Evolutionary conservation across 2,329 filamentous ascomycete species (phyloP).

Genomic region (Delphinella strobiligena): DNA sequence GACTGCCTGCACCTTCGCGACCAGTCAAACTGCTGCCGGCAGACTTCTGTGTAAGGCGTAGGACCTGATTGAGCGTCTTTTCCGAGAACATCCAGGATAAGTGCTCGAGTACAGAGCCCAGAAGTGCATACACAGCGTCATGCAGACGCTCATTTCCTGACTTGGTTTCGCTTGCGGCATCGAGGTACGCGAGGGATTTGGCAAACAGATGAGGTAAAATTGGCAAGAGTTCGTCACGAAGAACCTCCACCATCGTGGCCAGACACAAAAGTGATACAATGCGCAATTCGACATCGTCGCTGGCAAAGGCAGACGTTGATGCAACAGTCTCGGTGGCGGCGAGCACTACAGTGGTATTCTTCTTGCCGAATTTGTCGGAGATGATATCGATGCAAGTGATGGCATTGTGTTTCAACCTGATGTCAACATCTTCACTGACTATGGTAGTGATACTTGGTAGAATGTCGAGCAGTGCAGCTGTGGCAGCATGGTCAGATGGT

Average conservation of each 20-base stretch:
- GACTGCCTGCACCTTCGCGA: conserved; percentile 34
- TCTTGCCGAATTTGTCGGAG: conserved; percentile 88
- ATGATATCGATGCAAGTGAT: conserved; percentile 88
- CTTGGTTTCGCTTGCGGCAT: conserved; percentile 45
- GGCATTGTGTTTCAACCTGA: conserved; percentile 70
- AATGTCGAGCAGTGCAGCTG: conserved; percentile 63
- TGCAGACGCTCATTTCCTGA: conserved; percentile 54
- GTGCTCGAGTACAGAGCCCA: conserved; percentile 68
- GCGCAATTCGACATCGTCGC: conserved; percentile 58
- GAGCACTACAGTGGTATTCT: conserved; percentile 65
- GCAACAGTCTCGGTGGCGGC: conserved; percentile 67
- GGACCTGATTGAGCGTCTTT: conserved; percentile 57
- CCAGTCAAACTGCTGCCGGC: conserved; percentile 27
- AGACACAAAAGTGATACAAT: conserved; percentile 82
- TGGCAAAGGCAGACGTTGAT: conserved; percentile 63
- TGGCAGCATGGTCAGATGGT: conserved; percentile 55
- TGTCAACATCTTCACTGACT: conserved; percentile 59
- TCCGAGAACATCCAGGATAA: conserved; percentile 82
- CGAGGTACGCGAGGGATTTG: conserved; percentile 58
- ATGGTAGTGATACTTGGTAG: conserved; percentile 66
- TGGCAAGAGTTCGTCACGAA: conserved; percentile 75
- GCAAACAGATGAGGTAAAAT: conserved; percentile 67
- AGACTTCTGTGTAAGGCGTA: conserved; percentile 62
- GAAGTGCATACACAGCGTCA: conserved; percentile 69
- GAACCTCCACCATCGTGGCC: conserved; percentile 76